A percentile compares a stretch with the other conserved stretches of the same genome.
Conservation (phyloP, 192 early-diverging fungal genomes). For the Haplosporangium gracile region DNA sequence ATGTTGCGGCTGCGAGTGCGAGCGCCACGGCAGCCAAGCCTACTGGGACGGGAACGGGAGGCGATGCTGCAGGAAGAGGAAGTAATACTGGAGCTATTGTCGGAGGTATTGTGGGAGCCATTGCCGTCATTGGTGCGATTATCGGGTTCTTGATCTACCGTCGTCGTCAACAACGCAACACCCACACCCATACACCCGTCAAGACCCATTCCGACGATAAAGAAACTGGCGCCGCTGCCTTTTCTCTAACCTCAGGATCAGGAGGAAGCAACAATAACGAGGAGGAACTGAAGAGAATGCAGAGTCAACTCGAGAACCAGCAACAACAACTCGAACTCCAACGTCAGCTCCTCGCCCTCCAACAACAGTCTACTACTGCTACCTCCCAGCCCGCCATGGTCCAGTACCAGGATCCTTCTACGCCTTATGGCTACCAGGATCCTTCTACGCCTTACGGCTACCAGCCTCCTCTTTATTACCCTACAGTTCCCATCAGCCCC, state of each 20-base stretch:
- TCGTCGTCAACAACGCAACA: neutral
- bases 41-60: neutral
- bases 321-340: constrained; percentile 31
- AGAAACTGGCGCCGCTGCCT: neutral
- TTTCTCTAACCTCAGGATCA: neutral
- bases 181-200: neutral
- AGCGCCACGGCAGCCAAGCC: neutral
- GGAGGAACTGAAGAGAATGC: neutral
- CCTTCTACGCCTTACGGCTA: neutral
- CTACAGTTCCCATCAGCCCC: neutral
- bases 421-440: neutral
- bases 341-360: constrained; percentile 17
- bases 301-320: constrained; percentile 19
- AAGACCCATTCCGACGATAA: neutral
- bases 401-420: neutral
- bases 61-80: neutral
- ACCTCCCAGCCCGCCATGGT: neutral
- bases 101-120: neutral
- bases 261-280: neutral
- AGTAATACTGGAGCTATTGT: neutral
- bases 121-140: constrained; percentile 11
- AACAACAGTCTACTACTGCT: constrained; percentile 16
- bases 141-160: constrained; percentile 15
- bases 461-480: neutral
- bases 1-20: neutral